A percentile compares a stretch with the other conserved stretches of the same genome.
phyloP scores from a whole-genome alignment of 2,329 filamentous ascomycete genomes.

The Diaporthe sp. region DNA sequence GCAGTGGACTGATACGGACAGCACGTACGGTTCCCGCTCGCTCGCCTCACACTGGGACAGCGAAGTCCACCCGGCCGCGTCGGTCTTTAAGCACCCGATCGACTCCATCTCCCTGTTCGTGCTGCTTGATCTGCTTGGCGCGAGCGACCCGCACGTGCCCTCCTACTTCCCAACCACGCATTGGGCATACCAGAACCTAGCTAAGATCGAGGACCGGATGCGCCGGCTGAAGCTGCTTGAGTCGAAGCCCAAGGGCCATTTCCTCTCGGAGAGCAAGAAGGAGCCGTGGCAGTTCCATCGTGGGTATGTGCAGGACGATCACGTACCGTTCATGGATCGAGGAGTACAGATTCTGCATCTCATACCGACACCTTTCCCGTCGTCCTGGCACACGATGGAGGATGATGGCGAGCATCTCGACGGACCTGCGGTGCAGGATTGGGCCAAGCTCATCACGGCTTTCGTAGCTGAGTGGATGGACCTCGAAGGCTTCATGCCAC shows the following conservation, averaged over 20 bases:
- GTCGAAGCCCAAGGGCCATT: conserved; percentile 53
- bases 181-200: conserved; percentile 89
- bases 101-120: conserved; percentile 85
- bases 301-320: conserved; percentile 75
- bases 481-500: conserved; percentile 34
- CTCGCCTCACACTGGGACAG: conserved; percentile 81
- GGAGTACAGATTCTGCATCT: conserved; percentile 83
- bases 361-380: conserved; percentile 78
- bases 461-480: conserved; percentile 88
- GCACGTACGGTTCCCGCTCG: conserved; percentile 80
- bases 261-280: conserved; percentile 50
- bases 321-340: conserved; percentile 80
- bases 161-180: conserved; percentile 93
- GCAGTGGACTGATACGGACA: conserved; percentile 79
- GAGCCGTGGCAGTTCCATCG: conserved; percentile 53
- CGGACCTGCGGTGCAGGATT: conserved; percentile 78
- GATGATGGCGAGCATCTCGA: conserved; percentile 83
- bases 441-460: conserved; percentile 78
- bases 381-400: conserved; percentile 77
- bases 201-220: conserved; percentile 79
- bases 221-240: conserved; percentile 76
- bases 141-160: conserved; percentile 76
- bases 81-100: conserved; percentile 76
- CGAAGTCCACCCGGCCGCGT: conserved; percentile 73
- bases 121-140: conserved; percentile 89